Conservation (phyloP, 2,329 filamentous ascomycete genomes). For the Talaromyces amestolkiae region DNA sequence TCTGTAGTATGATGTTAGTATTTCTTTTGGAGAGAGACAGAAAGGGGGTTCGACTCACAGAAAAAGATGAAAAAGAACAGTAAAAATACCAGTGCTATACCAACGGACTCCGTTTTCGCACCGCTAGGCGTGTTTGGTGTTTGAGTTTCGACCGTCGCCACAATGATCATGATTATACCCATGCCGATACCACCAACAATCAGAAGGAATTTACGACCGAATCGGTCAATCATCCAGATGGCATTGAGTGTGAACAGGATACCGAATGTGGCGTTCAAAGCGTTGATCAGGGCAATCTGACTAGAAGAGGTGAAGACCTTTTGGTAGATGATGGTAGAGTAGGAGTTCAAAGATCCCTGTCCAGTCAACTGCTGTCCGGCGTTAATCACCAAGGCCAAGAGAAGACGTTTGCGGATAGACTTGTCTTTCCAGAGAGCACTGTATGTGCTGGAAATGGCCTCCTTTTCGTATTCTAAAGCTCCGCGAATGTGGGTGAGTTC, state of each 20-base stretch:
- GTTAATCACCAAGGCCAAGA: constrained; percentile 65
- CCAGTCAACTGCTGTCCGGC: constrained; percentile 70
- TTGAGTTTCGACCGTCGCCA: constrained; percentile 56
- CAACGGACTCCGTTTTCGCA: constrained; percentile 58
- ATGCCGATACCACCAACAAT: constrained; percentile 68
- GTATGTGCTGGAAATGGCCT: constrained; percentile 63
- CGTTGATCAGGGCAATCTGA: constrained; percentile 70
- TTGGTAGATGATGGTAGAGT: constrained; percentile 72
- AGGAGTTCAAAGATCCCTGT: constrained; percentile 70
- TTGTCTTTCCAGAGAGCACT: constrained; percentile 67
- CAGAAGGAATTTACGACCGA: constrained; percentile 67
- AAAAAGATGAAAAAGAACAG: constrained; percentile 62
- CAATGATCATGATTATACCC: constrained; percentile 68
- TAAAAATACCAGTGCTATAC: constrained; percentile 67
- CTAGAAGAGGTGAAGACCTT: constrained; percentile 61
- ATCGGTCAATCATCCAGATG: constrained; percentile 70
- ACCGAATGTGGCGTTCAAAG: constrained; percentile 69
- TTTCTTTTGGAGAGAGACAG: background rate
- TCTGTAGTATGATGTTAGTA: constrained; percentile 36
- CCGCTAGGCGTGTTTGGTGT: constrained; percentile 54
- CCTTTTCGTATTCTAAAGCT: constrained; percentile 69
- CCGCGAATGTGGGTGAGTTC: constrained; percentile 65
- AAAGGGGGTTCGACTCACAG: constrained; percentile 24
- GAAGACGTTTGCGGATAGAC: constrained; percentile 65
- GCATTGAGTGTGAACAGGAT: constrained; percentile 73